phyloP scores from a whole-genome alignment of 306 rosid species.

The Psophocarpus tetragonolobus region DNA sequence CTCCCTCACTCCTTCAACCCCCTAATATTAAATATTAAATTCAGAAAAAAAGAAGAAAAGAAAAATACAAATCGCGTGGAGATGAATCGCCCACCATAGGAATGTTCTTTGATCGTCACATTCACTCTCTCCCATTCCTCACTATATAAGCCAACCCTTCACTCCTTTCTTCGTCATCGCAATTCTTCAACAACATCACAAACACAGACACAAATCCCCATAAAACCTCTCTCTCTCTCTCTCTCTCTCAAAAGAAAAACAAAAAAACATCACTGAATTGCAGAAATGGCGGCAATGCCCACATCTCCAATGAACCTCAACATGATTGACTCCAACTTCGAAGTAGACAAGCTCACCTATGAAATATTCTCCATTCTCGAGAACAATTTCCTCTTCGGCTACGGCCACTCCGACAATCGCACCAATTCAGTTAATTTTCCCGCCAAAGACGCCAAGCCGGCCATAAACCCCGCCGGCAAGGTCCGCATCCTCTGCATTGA shows the following conservation, averaged over 20 bases:
- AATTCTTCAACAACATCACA: slow-evolving; percentile 15
- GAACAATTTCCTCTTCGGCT: slow-evolving; percentile 83
- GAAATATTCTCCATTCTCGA: slow-evolving; percentile 94
- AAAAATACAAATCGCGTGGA: slow-evolving; percentile 13
- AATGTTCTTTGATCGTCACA: slow-evolving; percentile 46
- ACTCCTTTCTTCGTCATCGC: slow-evolving; percentile 42
- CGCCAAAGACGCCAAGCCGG: slow-evolving; percentile 5
- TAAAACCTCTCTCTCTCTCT: slow-evolving; percentile 12
- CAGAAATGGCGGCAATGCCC: slow-evolving; percentile 74
- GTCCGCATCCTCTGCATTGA: slow-evolving; percentile 85
- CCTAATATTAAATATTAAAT: neutral
- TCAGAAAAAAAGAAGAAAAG: neutral
- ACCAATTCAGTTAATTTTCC: slow-evolving; percentile 18
- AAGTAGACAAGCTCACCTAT: slow-evolving; percentile 80
- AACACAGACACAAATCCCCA: neutral
- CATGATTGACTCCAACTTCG: slow-evolving; percentile 40
- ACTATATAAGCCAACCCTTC: slow-evolving; percentile 37
- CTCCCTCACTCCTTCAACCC: neutral
- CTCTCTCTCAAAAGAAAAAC: neutral
- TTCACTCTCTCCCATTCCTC: slow-evolving; percentile 14
- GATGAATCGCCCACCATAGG: slow-evolving; percentile 27
- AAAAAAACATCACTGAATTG: neutral
- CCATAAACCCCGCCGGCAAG: slow-evolving; percentile 48
- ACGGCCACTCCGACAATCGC: slow-evolving; percentile 34
- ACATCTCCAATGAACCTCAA: slow-evolving; percentile 43